Evolutionary conservation across 768 basidiomycete species (phyloP).

Genomic region (Pholiota microspora): DNA sequence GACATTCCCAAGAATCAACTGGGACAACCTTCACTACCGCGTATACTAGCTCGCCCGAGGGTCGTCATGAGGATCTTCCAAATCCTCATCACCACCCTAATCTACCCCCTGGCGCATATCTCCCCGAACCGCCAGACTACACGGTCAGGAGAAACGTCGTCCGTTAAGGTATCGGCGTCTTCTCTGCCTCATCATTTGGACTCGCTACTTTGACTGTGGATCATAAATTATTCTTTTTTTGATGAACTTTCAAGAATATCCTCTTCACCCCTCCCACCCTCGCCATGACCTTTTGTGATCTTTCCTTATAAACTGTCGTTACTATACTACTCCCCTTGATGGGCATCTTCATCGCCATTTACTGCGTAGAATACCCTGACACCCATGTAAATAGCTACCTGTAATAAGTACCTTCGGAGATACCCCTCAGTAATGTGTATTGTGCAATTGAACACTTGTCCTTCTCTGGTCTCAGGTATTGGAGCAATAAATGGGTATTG

Average conservation of each 20-base stretch:
- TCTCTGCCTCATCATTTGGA: background rate
- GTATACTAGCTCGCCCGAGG: constrained; percentile 17
- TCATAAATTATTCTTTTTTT: background rate
- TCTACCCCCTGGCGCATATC: background rate
- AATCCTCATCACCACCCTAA: background rate
- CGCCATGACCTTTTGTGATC: background rate
- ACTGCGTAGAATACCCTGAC: background rate
- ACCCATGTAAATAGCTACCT: background rate
- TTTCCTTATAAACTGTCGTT: background rate
- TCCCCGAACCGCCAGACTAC: background rate
- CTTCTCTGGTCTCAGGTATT: too few species aligned
- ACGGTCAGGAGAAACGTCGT: background rate
- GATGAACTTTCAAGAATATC: background rate
- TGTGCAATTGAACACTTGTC: background rate
- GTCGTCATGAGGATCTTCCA: background rate
- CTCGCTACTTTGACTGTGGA: background rate
- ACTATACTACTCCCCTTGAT: background rate
- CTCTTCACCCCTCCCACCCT: background rate
- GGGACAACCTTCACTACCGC: constrained; percentile 23
- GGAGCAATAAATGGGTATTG: too few species aligned
- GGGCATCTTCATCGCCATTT: background rate
- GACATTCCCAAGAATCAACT: constrained; percentile 21
- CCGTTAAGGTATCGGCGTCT: background rate
- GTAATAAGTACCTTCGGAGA: background rate
- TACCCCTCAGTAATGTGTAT: background rate